phyloP scores from a whole-genome alignment of 2,329 filamentous ascomycete genomes.

The Paraphoma sp. region DNA sequence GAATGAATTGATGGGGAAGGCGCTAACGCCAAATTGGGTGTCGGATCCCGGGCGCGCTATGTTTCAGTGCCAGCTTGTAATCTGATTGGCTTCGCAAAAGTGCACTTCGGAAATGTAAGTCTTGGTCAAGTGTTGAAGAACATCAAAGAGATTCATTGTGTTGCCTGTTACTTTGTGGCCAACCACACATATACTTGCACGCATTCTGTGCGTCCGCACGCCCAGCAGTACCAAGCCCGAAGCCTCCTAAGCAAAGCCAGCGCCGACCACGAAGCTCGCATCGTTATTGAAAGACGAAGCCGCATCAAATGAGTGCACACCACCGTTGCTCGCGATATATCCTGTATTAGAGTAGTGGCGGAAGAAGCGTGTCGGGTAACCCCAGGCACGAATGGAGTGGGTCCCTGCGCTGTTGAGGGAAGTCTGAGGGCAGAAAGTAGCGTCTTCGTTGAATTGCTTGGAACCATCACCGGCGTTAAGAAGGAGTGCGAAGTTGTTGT shows the following conservation, averaged over 20 bases:
- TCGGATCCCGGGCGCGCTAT: not conserved
- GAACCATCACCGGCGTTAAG: constrained; percentile 60
- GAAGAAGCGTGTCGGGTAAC: constrained; percentile 65
- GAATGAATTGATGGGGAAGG: too few species aligned
- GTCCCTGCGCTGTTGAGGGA: constrained; percentile 59
- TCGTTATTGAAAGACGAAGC: constrained; percentile 60
- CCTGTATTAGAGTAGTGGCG: constrained; percentile 59
- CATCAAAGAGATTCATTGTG: not conserved
- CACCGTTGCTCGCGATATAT: constrained; percentile 62
- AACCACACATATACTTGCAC: not conserved
- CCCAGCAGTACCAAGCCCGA: not conserved
- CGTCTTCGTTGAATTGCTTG: constrained; percentile 66
- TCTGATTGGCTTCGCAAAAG: not conserved
- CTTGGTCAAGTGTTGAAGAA: not conserved
- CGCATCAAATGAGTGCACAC: constrained; percentile 62
- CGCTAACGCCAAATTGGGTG: not conserved
- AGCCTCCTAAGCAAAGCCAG: constrained; percentile 10
- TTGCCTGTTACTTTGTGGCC: not conserved
- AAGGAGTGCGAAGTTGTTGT: constrained; percentile 60
- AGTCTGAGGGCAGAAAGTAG: constrained; percentile 66
- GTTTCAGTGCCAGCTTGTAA: not conserved
- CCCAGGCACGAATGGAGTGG: constrained; percentile 63
- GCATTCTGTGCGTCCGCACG: not conserved
- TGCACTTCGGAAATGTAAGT: not conserved
- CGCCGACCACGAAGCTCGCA: constrained; percentile 53